Evolutionary conservation across 2,329 filamentous ascomycete species (phyloP), one percentile per base, ranked within the genome.

Genomic region (Mycogone perniciosa): DNA sequence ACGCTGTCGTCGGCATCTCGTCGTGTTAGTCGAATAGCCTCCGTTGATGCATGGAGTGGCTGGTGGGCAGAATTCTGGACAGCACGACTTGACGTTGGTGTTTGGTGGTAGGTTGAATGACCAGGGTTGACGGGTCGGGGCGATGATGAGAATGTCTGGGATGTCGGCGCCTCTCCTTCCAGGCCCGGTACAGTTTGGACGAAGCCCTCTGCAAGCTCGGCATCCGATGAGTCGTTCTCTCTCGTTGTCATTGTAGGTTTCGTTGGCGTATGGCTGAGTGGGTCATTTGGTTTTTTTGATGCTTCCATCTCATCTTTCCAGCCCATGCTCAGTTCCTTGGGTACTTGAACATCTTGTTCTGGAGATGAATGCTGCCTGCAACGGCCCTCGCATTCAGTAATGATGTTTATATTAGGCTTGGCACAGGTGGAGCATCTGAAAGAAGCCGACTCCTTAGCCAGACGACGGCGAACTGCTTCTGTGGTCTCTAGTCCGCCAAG

Each of bases 401-500:
- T 78, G 37, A 96, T 85, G 54, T 88, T 86, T 46, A 72, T 76
- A 62, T 95, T 95, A 7, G 74, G 78, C 69, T 78, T 84, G 13
- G 70, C 83, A 65, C 92, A 97, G 0, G 73, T 76, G 0, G 74
- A 64, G 68, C 93, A 97, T 48, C 71, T 79, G 78, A 84, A 96
- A 0, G 59, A 63, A 1, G 68, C 68, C 54, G 84, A 89, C 61
- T 86, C 81, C 43, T 64, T 71, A 4, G 93, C 93, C 60, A 93
- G 79, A 42, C 79, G 73, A 60, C 77, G 77, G 49, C 92, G 75
- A 46, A 88, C 81, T 5, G 75, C 76, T 13, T 85, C 83, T 29
- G 74, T 80, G 4, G 85, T 85, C 57, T 96, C 91, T 60, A 97
- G 75, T 0, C 93, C 93, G 9, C 93, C 93, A 1, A 99, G 75